These are phyloP conservation scores for Bacidia rubella DNA, from an alignment of 495 filamentous ascomycete species.

Conservation along the genomic window DNA sequence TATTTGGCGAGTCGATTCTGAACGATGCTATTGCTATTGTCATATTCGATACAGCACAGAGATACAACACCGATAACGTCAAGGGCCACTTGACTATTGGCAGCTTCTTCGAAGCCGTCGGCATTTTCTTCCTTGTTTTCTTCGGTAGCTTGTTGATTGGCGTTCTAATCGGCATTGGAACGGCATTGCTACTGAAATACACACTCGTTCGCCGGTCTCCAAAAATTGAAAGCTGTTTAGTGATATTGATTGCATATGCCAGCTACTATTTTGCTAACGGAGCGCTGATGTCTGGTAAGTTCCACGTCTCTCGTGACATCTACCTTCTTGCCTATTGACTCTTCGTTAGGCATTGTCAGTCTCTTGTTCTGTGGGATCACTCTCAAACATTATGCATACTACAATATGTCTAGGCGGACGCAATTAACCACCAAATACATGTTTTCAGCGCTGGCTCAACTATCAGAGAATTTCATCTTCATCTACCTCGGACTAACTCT, in stretches of 20 bases:
- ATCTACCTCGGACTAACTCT: conserved; percentile 92
- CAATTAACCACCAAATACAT: conserved; percentile 97
- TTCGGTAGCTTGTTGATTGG: conserved; percentile 88
- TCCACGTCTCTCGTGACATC: background rate
- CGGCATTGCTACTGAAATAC: conserved; percentile 80
- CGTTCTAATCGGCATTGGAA: conserved; percentile 69
- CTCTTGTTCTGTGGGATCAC: conserved; percentile 96
- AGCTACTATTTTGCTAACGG: conserved; percentile 97
- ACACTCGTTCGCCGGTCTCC: conserved; percentile 84
- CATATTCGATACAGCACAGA: conserved; percentile 92
- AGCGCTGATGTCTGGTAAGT: conserved; percentile 81
- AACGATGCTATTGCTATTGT: conserved; percentile 98
- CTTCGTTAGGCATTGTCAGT: conserved; percentile 85
- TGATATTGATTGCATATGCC: conserved; percentile 86
- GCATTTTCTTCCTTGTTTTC: conserved; percentile 90
- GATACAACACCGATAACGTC: conserved; percentile 54
- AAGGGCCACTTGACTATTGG: conserved; percentile 50
- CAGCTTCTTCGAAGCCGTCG: conserved; percentile 78
- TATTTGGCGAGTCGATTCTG: conserved; percentile 94
- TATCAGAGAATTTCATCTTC: conserved; percentile 99
- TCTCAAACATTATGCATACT: conserved; percentile 97
- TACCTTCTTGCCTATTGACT: no score
- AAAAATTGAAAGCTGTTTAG: conserved; percentile 90
- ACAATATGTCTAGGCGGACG: conserved; percentile 97
- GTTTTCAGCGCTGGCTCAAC: conserved; percentile 85